phyloP scores from a whole-genome alignment of 805 yeast genomes.

The Candida parachauliodes region DNA sequence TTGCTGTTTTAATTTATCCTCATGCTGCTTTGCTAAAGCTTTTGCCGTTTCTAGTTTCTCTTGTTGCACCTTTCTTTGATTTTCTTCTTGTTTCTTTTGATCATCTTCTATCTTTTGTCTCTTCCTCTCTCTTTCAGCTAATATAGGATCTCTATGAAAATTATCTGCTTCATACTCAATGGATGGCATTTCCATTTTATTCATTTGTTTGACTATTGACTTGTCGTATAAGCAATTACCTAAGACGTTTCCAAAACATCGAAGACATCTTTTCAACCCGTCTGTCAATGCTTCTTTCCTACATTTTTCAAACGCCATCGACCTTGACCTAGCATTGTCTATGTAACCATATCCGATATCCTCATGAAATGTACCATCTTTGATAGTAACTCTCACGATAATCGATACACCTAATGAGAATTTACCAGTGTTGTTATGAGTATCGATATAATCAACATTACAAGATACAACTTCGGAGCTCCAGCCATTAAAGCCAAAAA shows the following conservation, averaged over 20 bases:
- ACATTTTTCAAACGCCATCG: slow-evolving; percentile 75
- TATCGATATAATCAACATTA: slow-evolving; percentile 70
- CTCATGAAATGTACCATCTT: slow-evolving; percentile 80
- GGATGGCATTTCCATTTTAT: slow-evolving; percentile 35
- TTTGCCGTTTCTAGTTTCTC: slow-evolving; percentile 2
- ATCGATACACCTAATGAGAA: slow-evolving; percentile 67
- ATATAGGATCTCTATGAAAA: slow-evolving; percentile 35
- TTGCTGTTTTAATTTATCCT: slow-evolving; percentile 4
- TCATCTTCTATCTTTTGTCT: slow-evolving; percentile 9
- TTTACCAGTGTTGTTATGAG: slow-evolving; percentile 48
- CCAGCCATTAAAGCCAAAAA: slow-evolving; percentile 86
- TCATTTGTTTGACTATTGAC: slow-evolving; percentile 52
- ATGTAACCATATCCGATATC: slow-evolving; percentile 73
- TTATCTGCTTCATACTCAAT: slow-evolving; percentile 27
- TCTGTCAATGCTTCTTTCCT: slow-evolving; percentile 84
- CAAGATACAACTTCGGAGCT: slow-evolving; percentile 62
- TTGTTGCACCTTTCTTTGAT: slow-evolving; percentile 2
- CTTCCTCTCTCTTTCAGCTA: slow-evolving; percentile 26
- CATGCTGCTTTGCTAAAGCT: slow-evolving; percentile 5
- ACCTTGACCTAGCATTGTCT: slow-evolving; percentile 66
- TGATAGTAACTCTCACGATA: slow-evolving; percentile 65
- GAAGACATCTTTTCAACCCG: slow-evolving; percentile 72
- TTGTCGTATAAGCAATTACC: slow-evolving; percentile 86
- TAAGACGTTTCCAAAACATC: slow-evolving; percentile 75
- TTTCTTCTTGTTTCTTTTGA: slow-evolving; percentile 1